Evolutionary conservation across 139 green algal genomes (phyloP), one percentile per base, ranked within the genome.

Genomic region (Picochlorum sp.): DNA sequence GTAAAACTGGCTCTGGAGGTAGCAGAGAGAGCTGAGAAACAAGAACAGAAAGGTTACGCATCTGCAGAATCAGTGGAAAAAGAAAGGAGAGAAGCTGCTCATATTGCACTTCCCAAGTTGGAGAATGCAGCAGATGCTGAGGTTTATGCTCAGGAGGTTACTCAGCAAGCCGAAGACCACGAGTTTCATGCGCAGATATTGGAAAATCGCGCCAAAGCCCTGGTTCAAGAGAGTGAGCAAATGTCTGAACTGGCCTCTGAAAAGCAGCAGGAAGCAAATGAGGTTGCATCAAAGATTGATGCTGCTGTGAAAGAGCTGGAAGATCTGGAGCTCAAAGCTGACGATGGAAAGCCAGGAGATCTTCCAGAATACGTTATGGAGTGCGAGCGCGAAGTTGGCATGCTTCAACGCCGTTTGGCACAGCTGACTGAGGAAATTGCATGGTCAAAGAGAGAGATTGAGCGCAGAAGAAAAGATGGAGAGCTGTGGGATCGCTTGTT

Each of bases 101-200:
- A 18, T 20, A 36, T 25, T 2, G 67, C 53, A 2, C 28, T 44
- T 9, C 60, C 59, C 1, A 25, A 33, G 1, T 43, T 59, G 2
- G n/a, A 31, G 8, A 26, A 7, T 7, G 50, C 50, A 7, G 28
- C n/a, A 13, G 25, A 22, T 9, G 59, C 59, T 3, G 67, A 69
- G 32, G 36, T 41, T 10, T 13, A 14, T 7, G 66, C 64, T 55
- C 8, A 37, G 24, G 60, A 65, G n/a, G 33, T 60, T 4, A 33
- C 63, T 36, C 14, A 12, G 25, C 32, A 66, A 39, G 57, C 66
- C 14, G 50, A 35, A 20, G 66, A 74, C 50, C 51, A 53, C 7
- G 7, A 57, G n/a, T 69, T 50, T 44, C 67, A 74, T 16, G 67
- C 60, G 10, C 33, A 74, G 61, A 52, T 74, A 33, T 52, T 74